Base-by-base conservation (phyloP, 192 early-diverging fungal species). In the Umbelopsis ramanniana region DNA sequence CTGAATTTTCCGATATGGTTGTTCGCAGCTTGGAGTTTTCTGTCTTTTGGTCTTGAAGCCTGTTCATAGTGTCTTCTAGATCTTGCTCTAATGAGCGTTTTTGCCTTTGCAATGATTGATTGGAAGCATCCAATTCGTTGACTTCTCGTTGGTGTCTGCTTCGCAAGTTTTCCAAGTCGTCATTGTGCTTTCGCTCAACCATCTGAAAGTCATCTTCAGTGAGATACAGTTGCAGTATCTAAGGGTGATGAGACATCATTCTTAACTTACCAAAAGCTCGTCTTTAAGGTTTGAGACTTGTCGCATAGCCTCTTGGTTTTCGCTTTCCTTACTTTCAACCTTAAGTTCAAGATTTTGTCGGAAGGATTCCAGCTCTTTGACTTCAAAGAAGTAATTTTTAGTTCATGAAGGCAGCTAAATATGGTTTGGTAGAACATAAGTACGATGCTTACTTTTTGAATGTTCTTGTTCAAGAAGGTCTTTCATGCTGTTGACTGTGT, bases 321-420 rank as follows among this genome's bases (percentile, higher is more conserved):
- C 91, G 50, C 76, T 77, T 72, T 91, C 87, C 66, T 93, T 93
- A n/a, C 73, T 74, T 5, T 78, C 74, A n/a, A 93, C 85, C 33
- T 83, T 81, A 46, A 63, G 66, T 75, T 89, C 80, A 7, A 93
- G 73, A 24, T 50, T 79, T 35, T 67, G 29, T 40, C 87, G 82
- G 73, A 89, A 90, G 2, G 76, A 37, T 52, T 79, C 74, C 19
- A 80, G 33, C 26, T 77, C 70, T 11, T 67, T 54, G 55, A 81
- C 80, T 81, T 54, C 29, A 3, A 53, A 48, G 15, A 3, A 24
- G 12, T 11, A 23, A 22, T 33, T 33, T 52, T 66, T 40, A 53
- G 52, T 10, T 33, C 11, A 57, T 3, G 38, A 19, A 11, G 0
- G 33, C 14, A 1, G 21, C 48, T 52, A n/a, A 29, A 29, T 29